phyloP scores from a whole-genome alignment of 768 basidiomycete species.

The Collybia sordida region DNA sequence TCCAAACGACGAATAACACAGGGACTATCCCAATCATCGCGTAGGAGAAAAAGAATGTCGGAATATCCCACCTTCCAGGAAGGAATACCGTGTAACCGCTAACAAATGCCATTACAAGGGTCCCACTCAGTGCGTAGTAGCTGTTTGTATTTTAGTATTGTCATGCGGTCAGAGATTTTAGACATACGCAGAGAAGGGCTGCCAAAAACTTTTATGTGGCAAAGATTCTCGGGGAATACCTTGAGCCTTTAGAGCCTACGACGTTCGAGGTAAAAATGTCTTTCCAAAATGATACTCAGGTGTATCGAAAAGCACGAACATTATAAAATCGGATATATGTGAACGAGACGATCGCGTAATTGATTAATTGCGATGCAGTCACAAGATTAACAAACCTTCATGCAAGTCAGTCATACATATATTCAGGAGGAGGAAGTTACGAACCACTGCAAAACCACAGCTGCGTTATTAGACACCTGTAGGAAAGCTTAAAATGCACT shows the following conservation, averaged over 20 bases:
- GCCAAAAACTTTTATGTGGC: constrained; percentile 47
- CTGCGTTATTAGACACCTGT: constrained; percentile 47
- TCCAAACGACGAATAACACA: constrained; percentile 44
- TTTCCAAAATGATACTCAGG: neutral
- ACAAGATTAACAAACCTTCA: constrained; percentile 49
- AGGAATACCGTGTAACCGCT: constrained; percentile 53
- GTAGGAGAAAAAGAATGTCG: constrained; percentile 51
- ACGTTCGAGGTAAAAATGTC: neutral
- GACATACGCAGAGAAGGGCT: constrained; percentile 48
- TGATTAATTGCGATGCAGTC: constrained; percentile 47
- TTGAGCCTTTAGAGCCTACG: constrained; percentile 43
- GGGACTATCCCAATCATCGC: constrained; percentile 44
- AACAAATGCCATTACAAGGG: constrained; percentile 45
- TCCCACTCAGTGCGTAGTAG: constrained; percentile 45
- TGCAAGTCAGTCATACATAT: neutral
- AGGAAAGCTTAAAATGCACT: constrained; percentile 37
- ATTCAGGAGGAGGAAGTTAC: neutral
- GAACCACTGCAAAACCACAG: constrained; percentile 48
- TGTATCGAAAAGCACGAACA: constrained; percentile 21
- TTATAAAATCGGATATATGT: constrained; percentile 49
- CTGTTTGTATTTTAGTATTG: constrained; percentile 17
- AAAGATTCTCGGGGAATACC: constrained; percentile 42
- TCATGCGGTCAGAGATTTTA: neutral
- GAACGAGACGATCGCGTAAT: constrained; percentile 46
- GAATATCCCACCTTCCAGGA: constrained; percentile 46